Percentiles rank a stretch among this genome's conserved stretches.
Evolutionary conservation across 208 protist genomes (phyloP).

Genomic region (Leishmania tarentolae): DNA sequence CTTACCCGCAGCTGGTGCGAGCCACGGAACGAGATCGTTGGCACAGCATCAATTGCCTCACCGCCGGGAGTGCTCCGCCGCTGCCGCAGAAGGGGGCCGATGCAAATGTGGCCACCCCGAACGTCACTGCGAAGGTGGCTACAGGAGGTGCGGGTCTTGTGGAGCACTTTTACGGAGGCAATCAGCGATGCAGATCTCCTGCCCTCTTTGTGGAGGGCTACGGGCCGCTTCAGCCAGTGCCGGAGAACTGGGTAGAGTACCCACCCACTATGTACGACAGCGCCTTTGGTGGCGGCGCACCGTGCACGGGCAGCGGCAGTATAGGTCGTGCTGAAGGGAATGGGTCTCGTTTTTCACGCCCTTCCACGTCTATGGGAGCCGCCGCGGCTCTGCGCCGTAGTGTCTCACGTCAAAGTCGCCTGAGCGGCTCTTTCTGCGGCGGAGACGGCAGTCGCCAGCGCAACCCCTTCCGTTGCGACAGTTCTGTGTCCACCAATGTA

Average conservation of each 20-base stretch:
- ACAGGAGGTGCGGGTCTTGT: background rate
- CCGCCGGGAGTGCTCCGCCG: constrained; percentile 16
- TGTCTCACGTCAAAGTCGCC: constrained; percentile 11
- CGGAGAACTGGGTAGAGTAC: constrained; percentile 23
- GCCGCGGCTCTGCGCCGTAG: constrained; percentile 21
- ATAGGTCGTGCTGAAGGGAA: constrained; percentile 2
- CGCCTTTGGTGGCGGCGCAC: background rate
- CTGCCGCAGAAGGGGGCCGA: background rate
- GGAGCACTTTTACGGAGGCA: constrained; percentile 29
- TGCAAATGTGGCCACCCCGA: background rate
- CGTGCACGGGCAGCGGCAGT: background rate
- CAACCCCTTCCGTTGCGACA: background rate
- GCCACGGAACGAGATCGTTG: constrained; percentile 35
- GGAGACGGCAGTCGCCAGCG: background rate
- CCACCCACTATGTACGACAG: constrained; percentile 19
- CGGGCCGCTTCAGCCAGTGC: constrained; percentile 44
- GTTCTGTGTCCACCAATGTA: background rate
- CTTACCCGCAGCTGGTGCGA: constrained; percentile 16
- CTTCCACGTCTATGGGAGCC: constrained; percentile 13
- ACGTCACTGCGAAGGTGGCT: background rate
- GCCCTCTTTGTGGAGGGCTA: constrained; percentile 72
- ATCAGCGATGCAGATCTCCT: background rate
- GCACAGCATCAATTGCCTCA: constrained; percentile 29
- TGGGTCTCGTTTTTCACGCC: constrained; percentile 4
- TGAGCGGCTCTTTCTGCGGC: background rate